These are phyloP conservation scores for Mortierella alpina DNA, from an alignment of 192 early-diverging fungal species.

Conservation along the genomic window DNA sequence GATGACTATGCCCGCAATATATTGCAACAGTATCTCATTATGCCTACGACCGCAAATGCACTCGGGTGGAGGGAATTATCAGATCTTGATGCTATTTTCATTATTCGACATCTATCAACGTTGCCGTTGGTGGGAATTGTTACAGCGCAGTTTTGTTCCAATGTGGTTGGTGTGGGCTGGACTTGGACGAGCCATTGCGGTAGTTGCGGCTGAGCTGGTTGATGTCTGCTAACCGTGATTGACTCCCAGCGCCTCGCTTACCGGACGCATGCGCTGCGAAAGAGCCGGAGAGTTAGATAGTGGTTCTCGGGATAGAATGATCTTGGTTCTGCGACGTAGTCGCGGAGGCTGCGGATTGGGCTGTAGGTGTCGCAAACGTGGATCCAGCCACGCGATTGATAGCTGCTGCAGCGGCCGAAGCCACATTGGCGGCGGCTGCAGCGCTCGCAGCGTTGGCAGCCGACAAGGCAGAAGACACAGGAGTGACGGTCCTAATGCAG, in stretches of 20 bases:
- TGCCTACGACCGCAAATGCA: too few species aligned
- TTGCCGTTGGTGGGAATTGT: too few species aligned
- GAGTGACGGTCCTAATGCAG: conserved; percentile 31
- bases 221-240: background rate
- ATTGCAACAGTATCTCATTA: too few species aligned
- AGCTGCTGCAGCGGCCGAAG: conserved; percentile 12
- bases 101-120: too few species aligned
- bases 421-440: conserved; percentile 4
- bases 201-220: background rate
- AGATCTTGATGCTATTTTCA: too few species aligned
- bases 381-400: conserved; percentile 9
- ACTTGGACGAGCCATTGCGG: background rate
- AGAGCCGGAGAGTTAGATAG: background rate
- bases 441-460: background rate
- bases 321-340: too few species aligned
- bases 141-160: too few species aligned
- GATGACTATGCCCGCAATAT: too few species aligned
- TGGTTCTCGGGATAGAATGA: background rate
- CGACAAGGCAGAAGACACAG: background rate
- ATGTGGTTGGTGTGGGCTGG: background rate
- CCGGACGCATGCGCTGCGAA: background rate
- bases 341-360: background rate
- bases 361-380: conserved; percentile 2
- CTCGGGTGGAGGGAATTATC: too few species aligned
- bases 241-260: background rate